Conservation (phyloP, 2,329 filamentous ascomycete genomes). For the Monascus ruber region DNA sequence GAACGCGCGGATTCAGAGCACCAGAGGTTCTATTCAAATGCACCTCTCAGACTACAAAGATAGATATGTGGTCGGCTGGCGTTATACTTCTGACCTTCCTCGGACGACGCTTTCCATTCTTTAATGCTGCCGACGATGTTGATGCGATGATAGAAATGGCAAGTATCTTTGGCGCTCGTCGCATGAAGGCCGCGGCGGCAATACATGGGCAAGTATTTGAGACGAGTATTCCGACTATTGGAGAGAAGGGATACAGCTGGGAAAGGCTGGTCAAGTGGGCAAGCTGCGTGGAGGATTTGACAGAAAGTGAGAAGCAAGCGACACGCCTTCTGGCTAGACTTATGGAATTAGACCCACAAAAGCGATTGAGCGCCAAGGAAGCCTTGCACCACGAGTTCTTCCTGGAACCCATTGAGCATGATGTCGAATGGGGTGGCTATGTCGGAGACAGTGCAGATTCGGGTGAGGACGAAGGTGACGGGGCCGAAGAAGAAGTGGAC, state of each 20-base stretch:
- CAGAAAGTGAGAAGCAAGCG: conserved; percentile 35
- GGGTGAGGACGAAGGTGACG: conserved; percentile 17
- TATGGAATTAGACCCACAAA: conserved; percentile 34
- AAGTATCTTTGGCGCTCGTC: conserved; percentile 76
- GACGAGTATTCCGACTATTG: conserved; percentile 83
- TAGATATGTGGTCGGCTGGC: conserved; percentile 94
- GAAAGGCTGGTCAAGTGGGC: conserved; percentile 96
- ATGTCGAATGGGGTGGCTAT: conserved; percentile 29
- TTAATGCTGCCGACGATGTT: conserved; percentile 96
- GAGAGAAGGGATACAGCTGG: conserved; percentile 70
- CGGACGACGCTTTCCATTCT: conserved; percentile 88
- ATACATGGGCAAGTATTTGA: conserved; percentile 88
- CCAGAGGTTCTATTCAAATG: conserved; percentile 97
- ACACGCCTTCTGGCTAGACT: conserved; percentile 31
- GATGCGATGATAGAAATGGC: conserved; percentile 96
- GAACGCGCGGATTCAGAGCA: conserved; percentile 88
- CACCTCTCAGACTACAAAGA: conserved; percentile 83
- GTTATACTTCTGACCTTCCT: conserved; percentile 96
- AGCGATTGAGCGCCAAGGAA: conserved; percentile 32
- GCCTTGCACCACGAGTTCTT: conserved; percentile 37
- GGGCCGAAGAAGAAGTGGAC: conserved; percentile 23
- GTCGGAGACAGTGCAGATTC: conserved; percentile 25
- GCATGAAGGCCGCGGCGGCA: conserved; percentile 72
- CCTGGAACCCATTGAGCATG: conserved; percentile 27
- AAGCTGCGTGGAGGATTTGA: conserved; percentile 59